A percentile compares a stretch with the other conserved stretches of the same genome.
phyloP scores from a whole-genome alignment of 441 rosid species.

The Isatis lusitanica region DNA sequence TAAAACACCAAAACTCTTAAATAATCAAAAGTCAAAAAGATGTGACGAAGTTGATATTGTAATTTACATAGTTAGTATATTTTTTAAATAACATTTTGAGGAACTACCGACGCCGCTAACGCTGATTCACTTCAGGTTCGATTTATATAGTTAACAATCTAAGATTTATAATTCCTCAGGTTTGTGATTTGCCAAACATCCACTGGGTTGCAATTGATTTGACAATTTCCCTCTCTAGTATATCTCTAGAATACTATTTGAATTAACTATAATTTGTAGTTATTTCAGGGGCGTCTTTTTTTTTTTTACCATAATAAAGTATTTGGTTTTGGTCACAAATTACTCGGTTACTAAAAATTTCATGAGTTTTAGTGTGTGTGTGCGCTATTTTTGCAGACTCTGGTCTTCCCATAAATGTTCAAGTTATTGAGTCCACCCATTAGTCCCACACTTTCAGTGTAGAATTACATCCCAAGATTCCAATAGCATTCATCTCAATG shows the following conservation, averaged over 20 bases:
- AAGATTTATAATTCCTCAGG: not conserved
- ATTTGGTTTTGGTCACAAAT: not conserved
- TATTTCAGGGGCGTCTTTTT: not conserved
- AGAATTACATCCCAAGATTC: constrained; percentile 14
- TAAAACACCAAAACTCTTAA: constrained; percentile 24
- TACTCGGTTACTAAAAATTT: not conserved
- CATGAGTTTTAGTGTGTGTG: not conserved
- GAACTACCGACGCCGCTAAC: not conserved
- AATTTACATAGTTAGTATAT: not conserved
- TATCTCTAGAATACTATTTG: not conserved
- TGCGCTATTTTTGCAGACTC: constrained; percentile 19
- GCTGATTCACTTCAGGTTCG: not conserved
- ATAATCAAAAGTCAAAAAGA: constrained; percentile 24
- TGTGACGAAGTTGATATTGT: constrained; percentile 13
- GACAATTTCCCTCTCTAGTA: not conserved
- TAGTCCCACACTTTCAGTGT: constrained; percentile 16
- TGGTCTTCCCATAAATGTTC: constrained; percentile 32
- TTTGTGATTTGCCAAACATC: not conserved
- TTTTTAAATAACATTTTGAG: not conserved
- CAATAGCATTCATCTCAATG: constrained; percentile 21
- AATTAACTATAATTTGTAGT: not conserved
- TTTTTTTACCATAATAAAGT: not conserved
- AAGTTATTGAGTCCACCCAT: constrained; percentile 24
- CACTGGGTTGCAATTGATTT: not conserved
- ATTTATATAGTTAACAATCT: not conserved